Conservation (phyloP, 164 flowering plant genomes). For the Nymphaea thermarum region DNA sequence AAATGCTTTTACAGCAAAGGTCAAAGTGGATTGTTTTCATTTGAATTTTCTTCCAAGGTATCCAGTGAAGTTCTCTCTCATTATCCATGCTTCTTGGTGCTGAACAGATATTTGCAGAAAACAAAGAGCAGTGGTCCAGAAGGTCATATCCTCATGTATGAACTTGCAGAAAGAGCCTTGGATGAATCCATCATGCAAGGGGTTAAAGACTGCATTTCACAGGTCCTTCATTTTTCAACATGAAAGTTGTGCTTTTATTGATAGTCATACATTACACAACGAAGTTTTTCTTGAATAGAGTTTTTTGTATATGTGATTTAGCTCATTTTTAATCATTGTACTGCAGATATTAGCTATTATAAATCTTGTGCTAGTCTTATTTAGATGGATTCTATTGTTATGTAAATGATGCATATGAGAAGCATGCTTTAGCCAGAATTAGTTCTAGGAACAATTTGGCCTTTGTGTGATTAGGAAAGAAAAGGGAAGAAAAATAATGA, state of each 20-base stretch:
- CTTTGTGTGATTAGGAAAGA: no score
- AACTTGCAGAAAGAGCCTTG: conserved; percentile 78
- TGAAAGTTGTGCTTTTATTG: neutral
- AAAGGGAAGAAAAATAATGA: no score
- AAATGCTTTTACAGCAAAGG: conserved; percentile 84
- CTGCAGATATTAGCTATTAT: no score
- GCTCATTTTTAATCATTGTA: no score
- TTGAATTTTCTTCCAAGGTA: neutral
- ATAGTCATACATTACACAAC: neutral
- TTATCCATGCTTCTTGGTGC: neutral
- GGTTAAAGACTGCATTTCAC: conserved; percentile 48
- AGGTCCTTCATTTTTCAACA: conserved; percentile 23
- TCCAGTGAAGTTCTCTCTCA: no score
- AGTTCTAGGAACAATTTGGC: no score
- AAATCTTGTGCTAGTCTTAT: no score
- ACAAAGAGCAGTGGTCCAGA: conserved; percentile 68
- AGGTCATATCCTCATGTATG: conserved; percentile 53
- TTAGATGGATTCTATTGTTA: no score
- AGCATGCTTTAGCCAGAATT: no score
- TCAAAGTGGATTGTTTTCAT: conserved; percentile 7
- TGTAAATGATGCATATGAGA: no score
- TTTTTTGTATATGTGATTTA: no score
- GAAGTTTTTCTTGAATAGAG: no score
- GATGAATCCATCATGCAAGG: conserved; percentile 33
- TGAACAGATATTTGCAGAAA: conserved; percentile 62